Conservation (phyloP, 1,284 basidiomycete genomes). For the Somion occarium region DNA sequence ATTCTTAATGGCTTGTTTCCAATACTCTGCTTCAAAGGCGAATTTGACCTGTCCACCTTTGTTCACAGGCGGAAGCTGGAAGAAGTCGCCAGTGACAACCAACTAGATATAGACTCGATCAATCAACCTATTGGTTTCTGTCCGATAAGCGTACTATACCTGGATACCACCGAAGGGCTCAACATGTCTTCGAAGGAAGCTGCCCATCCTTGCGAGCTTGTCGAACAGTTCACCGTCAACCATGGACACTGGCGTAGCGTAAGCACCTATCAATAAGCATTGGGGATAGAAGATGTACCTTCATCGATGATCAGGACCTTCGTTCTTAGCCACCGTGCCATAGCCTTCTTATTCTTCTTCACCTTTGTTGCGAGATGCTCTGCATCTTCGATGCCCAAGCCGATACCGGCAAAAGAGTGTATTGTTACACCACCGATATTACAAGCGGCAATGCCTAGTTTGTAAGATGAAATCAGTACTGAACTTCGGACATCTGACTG, state of each 20-base stretch:
- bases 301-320: conserved; percentile 89
- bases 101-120: conserved; percentile 39
- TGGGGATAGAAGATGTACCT: conserved; percentile 40
- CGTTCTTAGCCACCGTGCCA: conserved; percentile 69
- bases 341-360: conserved; percentile 61
- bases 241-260: conserved; percentile 72
- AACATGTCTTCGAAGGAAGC: conserved; percentile 48
- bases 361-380: conserved; percentile 60
- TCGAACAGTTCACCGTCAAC: conserved; percentile 85
- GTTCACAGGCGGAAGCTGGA: conserved; percentile 90
- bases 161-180: conserved; percentile 88
- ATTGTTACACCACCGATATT: conserved; percentile 89
- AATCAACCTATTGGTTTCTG: conserved; percentile 2
- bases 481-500: not conserved
- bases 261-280: not conserved
- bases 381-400: conserved; percentile 65
- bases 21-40: conserved; percentile 81
- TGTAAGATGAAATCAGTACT: not conserved
- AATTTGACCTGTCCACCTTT: conserved; percentile 48
- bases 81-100: conserved; percentile 88
- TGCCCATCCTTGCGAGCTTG: conserved; percentile 74
- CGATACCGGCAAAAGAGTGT: conserved; percentile 89
- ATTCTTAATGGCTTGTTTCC: conserved; percentile 55
- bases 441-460: conserved; percentile 78
- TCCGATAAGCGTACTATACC: conserved; percentile 38